Base-by-base conservation (phyloP, 495 filamentous ascomycete genomes). In the Hypoxylon cercidicola region DNA sequence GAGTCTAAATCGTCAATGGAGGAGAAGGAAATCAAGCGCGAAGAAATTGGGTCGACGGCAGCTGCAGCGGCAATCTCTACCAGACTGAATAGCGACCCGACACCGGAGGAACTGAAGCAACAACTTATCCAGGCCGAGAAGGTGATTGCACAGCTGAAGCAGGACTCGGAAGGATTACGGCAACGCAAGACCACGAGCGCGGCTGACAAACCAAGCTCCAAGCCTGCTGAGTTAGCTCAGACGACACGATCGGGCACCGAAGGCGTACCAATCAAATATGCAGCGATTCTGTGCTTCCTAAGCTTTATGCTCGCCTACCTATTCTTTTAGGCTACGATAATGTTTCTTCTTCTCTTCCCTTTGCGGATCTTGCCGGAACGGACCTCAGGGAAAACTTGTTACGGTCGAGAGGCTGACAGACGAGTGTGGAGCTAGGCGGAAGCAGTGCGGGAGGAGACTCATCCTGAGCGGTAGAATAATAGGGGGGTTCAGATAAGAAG, bases 301-400 rank as follows among this genome's bases (percentile, higher is more conserved):
- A 89, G 91, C 78, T 99, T 99, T 79, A 78, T 99, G 73, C 82
- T 98, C 68, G 96, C 91, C 2, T 99, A 97, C 75, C 84, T 97
- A 69, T 91, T 99, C 77, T 98, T 98, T 74, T 99, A 87, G 57
- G 43, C 20, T 49, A 50, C 16, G 41, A 37, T 25, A 45, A 45
- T 16, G 47, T 39, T 57, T 21, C 41, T 55, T 23, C 52, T 43
- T 57, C n/a, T n/a, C n/a, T n/a, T n/a, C n/a, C 43, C 43, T 30
- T 53, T 44, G 15, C 20, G 39, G 55, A 43, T 61, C 32, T 18
- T 28, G n/a, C 34, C n/a, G 40, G 30, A 39, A 16, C 28, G 48
- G 28, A 35, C 12, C 5, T 34, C 13, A 44, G 39, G 23, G 40
- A 40, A 43, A 30, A 44, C 28, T 11, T 39, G 47, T 41, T 43